Percentiles rank a stretch among this genome's conserved stretches.
phyloP scores from a whole-genome alignment of 768 basidiomycete genomes.

The Termitomyces eurrhizus region DNA sequence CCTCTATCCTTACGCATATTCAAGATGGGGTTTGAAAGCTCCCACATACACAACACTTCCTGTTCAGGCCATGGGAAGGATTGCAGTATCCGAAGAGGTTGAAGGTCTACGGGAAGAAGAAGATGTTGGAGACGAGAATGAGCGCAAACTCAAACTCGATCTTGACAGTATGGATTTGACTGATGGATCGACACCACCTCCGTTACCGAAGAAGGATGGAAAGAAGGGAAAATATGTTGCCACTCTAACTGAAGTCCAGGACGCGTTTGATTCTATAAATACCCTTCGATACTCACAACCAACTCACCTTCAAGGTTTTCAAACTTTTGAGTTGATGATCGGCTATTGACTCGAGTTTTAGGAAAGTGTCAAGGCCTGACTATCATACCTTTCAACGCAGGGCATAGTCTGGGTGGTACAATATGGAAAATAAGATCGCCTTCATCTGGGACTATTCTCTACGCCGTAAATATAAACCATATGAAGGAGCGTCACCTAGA shows the following conservation, averaged over 20 bases:
- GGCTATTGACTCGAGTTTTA: constrained; percentile 24
- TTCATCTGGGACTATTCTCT: constrained; percentile 91
- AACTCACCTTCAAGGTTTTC: constrained; percentile 87
- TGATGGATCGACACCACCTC: constrained; percentile 24
- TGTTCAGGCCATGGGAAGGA: constrained; percentile 92
- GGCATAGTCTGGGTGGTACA: constrained; percentile 93
- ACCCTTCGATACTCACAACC: constrained; percentile 95
- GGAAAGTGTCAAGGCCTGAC: constrained; percentile 91
- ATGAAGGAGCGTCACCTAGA: constrained; percentile 95
- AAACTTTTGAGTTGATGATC: not conserved
- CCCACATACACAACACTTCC: constrained; percentile 94
- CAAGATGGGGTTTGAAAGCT: constrained; percentile 83
- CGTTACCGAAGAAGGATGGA: constrained; percentile 22
- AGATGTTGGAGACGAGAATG: constrained; percentile 48
- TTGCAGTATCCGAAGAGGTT: constrained; percentile 85
- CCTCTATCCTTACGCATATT: constrained; percentile 88
- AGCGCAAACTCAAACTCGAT: constrained; percentile 21
- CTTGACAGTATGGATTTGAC: constrained; percentile 22
- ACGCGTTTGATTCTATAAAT: constrained; percentile 89
- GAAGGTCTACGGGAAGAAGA: constrained; percentile 78
- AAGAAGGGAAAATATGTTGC: constrained; percentile 62
- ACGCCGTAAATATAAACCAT: constrained; percentile 95
- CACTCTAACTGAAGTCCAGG: constrained; percentile 80
- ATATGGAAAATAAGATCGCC: constrained; percentile 99
- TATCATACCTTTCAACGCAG: constrained; percentile 92